Evolutionary conservation across 2,329 filamentous ascomycete genomes (phyloP), one percentile per base, ranked within the genome.

Genomic region (Lecanicillium sp.): DNA sequence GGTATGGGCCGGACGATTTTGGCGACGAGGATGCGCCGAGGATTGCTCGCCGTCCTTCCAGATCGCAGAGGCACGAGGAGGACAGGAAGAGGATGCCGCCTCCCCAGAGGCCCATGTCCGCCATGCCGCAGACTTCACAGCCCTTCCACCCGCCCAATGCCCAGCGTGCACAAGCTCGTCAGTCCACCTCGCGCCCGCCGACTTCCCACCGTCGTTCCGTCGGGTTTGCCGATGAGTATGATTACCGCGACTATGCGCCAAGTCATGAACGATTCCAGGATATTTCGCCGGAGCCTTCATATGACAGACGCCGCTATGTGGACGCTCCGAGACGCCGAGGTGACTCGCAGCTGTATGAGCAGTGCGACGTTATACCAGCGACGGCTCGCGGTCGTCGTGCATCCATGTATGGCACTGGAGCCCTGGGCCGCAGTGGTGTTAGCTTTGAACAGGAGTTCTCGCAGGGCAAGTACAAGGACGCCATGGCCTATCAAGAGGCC

Each of bases 11-110:
- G 3, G 60, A 65, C 10, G 64, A 66, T 4, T 68, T 64, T 34
- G 64, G 68, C 3, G 60, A 64, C 10, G 58, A 66, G 4, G 53
- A 60, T 19, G 52, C 59, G 3, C 53, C 58, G 11, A 54, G 52
- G 4, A 43, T 68, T 2, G 34, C 55, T 5, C 61, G 69, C 18
- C 65, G 67, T 17, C 46, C 62, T n/a, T 73, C 71, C 1, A 51
- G 59, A 25, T 57, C 57, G 11, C 64, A 56, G 49, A 67, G 62
- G 39, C 51, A 58, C 7, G 61, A 68, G 1, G 65, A 72, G 2
- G 69, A 71, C 37, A 61, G 65, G 22, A 56, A 50, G 36, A 58
- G 60, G 20, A 72, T 74, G 70, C 71, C 72, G 17, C 71, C 71
- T 10, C 70, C 70, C 4, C 40, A 40, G 36, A 54, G 68, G 12